Evolutionary conservation across 495 filamentous ascomycete genomes (phyloP).

Genomic region (Aspergillus hancockii): DNA sequence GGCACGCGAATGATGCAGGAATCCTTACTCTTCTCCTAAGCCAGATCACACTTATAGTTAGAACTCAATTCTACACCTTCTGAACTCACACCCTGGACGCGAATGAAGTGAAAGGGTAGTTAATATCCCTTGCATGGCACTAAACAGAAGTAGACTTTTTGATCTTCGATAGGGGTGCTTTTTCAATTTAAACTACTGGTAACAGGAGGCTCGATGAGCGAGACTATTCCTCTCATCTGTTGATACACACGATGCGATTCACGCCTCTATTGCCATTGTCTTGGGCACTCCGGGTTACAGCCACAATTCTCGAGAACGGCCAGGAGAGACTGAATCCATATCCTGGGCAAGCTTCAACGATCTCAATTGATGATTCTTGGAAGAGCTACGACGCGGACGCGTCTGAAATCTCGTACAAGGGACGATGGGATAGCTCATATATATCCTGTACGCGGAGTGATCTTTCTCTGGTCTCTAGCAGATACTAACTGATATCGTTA

Average conservation of each 20-base stretch:
- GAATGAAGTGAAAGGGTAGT: neutral
- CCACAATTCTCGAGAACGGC: conserved; percentile 65
- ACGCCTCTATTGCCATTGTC: conserved; percentile 7
- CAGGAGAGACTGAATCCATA: conserved; percentile 48
- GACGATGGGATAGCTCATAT: conserved; percentile 66
- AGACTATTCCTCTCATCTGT: no score
- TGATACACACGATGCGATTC: conserved; percentile 3
- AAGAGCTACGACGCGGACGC: conserved; percentile 56
- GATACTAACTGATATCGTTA: conserved; percentile 14
- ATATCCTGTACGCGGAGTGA: conserved; percentile 60
- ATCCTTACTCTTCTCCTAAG: no score
- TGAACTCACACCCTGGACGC: neutral
- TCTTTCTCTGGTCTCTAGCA: neutral
- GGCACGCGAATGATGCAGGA: neutral
- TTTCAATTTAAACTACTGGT: neutral
- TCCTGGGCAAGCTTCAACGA: conserved; percentile 29
- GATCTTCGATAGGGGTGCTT: neutral
- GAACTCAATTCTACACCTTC: neutral
- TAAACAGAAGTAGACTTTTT: neutral
- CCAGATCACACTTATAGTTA: no score
- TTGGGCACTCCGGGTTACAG: conserved; percentile 24
- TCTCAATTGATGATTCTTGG: conserved; percentile 38
- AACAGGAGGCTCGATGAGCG: no score
- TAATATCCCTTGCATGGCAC: neutral
- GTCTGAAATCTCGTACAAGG: conserved; percentile 66